Percentiles rank a stretch among this genome's conserved stretches.
Conservation (phyloP, 345 rosid genomes). For the Ceriops decandra region DNA sequence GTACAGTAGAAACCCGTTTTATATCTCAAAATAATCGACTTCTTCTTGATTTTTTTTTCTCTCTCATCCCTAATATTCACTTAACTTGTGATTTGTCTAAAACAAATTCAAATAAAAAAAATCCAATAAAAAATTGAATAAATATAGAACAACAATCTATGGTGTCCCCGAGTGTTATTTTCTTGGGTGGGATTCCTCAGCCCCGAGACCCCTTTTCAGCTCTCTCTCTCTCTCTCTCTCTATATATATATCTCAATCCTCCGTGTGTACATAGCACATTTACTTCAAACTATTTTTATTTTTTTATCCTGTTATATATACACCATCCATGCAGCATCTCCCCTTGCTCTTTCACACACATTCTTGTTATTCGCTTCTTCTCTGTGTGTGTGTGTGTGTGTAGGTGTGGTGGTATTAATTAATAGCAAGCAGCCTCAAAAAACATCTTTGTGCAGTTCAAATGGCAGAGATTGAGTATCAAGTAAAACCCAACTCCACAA, state of each 20-base stretch:
- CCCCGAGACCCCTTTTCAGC: constrained; percentile 36
- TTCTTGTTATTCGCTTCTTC: background rate
- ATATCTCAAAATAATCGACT: no score
- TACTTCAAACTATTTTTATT: constrained; percentile 5
- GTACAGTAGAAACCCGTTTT: no score
- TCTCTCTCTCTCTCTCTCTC: constrained; percentile 15
- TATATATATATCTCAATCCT: background rate
- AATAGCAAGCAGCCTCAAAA: background rate
- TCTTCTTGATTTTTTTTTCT: no score
- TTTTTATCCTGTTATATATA: constrained; percentile 16
- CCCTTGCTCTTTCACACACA: constrained; percentile 12
- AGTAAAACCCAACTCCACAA: constrained; percentile 28
- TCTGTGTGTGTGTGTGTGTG: constrained; percentile 12
- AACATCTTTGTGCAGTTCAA: background rate
- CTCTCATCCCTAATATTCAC: no score
- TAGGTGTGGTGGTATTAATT: background rate
- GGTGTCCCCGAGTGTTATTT: constrained; percentile 42
- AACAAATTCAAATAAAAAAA: no score
- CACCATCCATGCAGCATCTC: constrained; percentile 27
- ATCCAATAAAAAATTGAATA: constrained; percentile 6
- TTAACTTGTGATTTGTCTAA: no score
- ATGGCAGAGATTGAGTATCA: constrained; percentile 57
- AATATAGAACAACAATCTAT: constrained; percentile 1
- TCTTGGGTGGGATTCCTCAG: constrained; percentile 41
- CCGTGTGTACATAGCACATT: no score